Percentiles rank a stretch among this genome's conserved stretches.
These are phyloP conservation scores for Verticillium tricorpus DNA, from an alignment of 2,329 filamentous ascomycete species.

Conservation along the genomic window DNA sequence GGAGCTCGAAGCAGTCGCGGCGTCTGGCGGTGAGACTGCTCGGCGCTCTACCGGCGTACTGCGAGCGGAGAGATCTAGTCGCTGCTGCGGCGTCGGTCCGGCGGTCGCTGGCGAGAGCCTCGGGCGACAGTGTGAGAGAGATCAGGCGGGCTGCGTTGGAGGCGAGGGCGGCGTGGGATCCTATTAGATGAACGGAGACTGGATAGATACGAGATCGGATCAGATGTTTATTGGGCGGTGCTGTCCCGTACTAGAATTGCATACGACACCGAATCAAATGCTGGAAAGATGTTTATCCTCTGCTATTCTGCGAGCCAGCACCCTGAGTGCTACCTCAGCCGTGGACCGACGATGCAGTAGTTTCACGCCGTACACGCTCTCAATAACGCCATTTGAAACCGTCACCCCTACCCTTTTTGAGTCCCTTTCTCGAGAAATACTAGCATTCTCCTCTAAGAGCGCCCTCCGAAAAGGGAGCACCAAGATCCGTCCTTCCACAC, in stretches of 20 bases:
- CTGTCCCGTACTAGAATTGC: not conserved
- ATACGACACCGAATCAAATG: not conserved
- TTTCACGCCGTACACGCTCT: not conserved
- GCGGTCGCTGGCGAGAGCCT: conserved; percentile 43
- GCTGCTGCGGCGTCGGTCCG: conserved; percentile 38
- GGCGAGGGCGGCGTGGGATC: conserved; percentile 34
- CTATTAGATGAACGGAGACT: conserved; percentile 19
- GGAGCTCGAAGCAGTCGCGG: conserved; percentile 28
- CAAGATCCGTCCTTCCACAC: not conserved
- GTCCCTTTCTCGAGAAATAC: not conserved
- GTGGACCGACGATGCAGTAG: not conserved
- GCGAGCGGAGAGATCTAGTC: conserved; percentile 42
- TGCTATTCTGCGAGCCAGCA: not conserved
- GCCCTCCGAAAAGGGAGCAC: not conserved
- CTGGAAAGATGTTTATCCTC: not conserved
- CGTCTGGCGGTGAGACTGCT: conserved; percentile 44
- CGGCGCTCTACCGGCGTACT: conserved; percentile 39
- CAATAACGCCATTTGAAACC: not conserved
- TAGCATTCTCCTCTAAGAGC: not conserved
- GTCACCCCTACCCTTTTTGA: not conserved
- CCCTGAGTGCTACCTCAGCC: not conserved
- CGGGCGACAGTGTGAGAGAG: conserved; percentile 49
- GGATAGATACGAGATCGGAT: not conserved
- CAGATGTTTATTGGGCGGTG: not conserved
- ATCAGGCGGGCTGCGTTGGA: conserved; percentile 44